Conservation (phyloP, 2,329 filamentous ascomycete species). For the Alternaria brassicicola region DNA sequence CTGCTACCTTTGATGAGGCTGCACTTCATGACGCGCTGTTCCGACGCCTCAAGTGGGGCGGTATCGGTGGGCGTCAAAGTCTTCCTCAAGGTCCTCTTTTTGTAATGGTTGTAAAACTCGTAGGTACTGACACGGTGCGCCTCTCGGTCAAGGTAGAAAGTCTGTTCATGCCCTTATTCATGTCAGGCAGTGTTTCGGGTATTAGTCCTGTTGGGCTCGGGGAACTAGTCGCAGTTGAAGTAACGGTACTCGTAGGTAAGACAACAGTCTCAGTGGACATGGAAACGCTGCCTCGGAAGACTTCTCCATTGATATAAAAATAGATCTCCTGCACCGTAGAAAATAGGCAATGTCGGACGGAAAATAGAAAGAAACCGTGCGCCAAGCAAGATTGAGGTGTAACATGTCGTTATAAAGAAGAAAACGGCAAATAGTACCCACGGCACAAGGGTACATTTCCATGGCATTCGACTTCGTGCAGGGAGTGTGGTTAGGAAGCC, state of each 20-base stretch:
- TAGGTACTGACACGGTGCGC: slow-evolving; percentile 2
- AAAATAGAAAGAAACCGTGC: slow-evolving; percentile 23
- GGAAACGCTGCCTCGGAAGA: not conserved
- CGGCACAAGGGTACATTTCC: slow-evolving; percentile 23
- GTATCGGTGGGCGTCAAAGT: not conserved
- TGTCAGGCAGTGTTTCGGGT: not conserved
- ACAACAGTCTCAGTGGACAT: not conserved
- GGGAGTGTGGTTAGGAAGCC: slow-evolving; percentile 1
- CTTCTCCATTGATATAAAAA: slow-evolving; percentile 23
- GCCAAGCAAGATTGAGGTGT: slow-evolving; percentile 28
- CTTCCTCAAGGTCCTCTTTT: slow-evolving; percentile 1
- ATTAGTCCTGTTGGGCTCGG: not conserved
- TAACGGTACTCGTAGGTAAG: not conserved
- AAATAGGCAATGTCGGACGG: slow-evolving; percentile 9
- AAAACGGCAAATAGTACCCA: slow-evolving; percentile 35
- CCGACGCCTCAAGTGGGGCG: slow-evolving; percentile 11
- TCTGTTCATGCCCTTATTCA: slow-evolving; percentile 3
- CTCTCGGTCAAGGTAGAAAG: not conserved
- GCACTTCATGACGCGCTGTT: slow-evolving; percentile 14
- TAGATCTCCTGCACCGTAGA: slow-evolving; percentile 21
- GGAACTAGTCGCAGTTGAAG: not conserved
- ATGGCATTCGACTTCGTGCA: slow-evolving; percentile 7
- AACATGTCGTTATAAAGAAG: slow-evolving; percentile 31
- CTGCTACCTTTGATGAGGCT: slow-evolving; percentile 7
- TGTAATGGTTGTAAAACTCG: slow-evolving; percentile 9